phyloP scores from a whole-genome alignment of 331 rosid species.

The Arachis monticola region DNA sequence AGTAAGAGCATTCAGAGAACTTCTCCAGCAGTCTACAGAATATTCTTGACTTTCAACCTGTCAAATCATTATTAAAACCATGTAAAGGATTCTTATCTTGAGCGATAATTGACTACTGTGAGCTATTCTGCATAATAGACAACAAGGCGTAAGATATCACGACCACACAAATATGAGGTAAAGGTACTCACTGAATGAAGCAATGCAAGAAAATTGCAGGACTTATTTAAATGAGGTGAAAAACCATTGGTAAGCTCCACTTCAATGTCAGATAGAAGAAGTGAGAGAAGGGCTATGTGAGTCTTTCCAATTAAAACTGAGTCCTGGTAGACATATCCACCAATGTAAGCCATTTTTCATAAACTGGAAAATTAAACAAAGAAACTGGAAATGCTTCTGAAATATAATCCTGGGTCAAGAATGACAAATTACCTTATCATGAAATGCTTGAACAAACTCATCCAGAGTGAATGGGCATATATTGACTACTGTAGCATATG shows the following conservation, averaged over 20 bases:
- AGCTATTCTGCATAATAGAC: conserved; percentile 22
- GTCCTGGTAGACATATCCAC: conserved; percentile 57
- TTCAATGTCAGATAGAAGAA: conserved; percentile 79
- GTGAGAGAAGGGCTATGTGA: conserved; percentile 81
- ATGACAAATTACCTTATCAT: conserved; percentile 76
- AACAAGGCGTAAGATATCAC: conserved; percentile 27
- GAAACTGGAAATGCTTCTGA: conserved; percentile 37
- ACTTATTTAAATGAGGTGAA: conserved; percentile 66
- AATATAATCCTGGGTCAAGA: conserved; percentile 37
- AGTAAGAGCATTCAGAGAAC: conserved; percentile 80
- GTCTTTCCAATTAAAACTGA: conserved; percentile 86
- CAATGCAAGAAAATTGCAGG: conserved; percentile 91
- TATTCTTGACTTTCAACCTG: conserved; percentile 77
- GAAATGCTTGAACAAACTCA: conserved; percentile 91
- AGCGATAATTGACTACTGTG: conserved; percentile 6
- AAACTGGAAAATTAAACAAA: conserved; percentile 34
- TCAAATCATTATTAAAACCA: conserved; percentile 42
- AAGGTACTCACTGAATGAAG: conserved; percentile 82
- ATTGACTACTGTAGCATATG: conserved; percentile 64
- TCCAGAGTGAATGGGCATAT: conserved; percentile 88
- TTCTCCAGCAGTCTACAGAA: conserved; percentile 74
- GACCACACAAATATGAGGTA: conserved; percentile 30
- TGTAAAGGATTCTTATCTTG: conserved; percentile 15
- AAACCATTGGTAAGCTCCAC: conserved; percentile 62
- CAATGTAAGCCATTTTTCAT: conserved; percentile 25